A percentile compares a stretch with the other conserved stretches of the same genome.
Evolutionary conservation across 1,139 yeast genomes (phyloP).

Genomic region (Ogataea hybrid): DNA sequence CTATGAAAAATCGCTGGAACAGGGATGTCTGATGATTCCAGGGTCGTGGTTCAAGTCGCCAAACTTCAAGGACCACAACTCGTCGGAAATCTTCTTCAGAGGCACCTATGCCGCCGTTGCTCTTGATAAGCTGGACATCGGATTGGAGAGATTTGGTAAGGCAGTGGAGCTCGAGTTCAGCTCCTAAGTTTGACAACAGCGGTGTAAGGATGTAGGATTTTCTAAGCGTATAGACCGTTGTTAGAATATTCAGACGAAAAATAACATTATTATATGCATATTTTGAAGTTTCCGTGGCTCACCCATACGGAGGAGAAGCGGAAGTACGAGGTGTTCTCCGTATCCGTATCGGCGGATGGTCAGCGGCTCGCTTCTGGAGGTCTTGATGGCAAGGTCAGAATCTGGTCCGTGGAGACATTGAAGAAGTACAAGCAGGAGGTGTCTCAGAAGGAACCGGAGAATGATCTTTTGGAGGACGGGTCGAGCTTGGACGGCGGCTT

Average conservation of each 20-base stretch:
- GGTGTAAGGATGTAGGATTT: constrained; percentile 2
- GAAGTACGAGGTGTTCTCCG: constrained; percentile 80
- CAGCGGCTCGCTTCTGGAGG: constrained; percentile 91
- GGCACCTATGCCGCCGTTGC: constrained; percentile 91
- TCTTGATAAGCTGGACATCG: constrained; percentile 54
- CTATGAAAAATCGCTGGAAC: constrained; percentile 60
- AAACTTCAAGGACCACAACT: constrained; percentile 32
- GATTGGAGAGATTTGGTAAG: constrained; percentile 63
- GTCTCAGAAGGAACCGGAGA: constrained; percentile 15
- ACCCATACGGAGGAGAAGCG: constrained; percentile 68
- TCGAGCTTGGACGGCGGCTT: background rate
- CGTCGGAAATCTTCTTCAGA: constrained; percentile 64
- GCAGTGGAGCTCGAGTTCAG: constrained; percentile 36
- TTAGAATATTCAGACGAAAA: background rate
- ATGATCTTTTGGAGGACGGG: constrained; percentile 3
- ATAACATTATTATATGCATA: constrained; percentile 48
- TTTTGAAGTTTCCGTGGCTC: constrained; percentile 83
- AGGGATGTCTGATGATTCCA: constrained; percentile 77
- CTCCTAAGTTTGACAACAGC: background rate
- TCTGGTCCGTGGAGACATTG: constrained; percentile 77
- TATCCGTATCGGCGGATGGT: constrained; percentile 80
- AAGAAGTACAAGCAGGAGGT: constrained; percentile 34
- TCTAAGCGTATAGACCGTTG: background rate
- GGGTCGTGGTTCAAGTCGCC: constrained; percentile 86
- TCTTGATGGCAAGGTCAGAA: constrained; percentile 85